These are phyloP conservation scores for Elsinoe necatrix DNA, from an alignment of 2,329 filamentous ascomycete species.

Conservation along the genomic window DNA sequence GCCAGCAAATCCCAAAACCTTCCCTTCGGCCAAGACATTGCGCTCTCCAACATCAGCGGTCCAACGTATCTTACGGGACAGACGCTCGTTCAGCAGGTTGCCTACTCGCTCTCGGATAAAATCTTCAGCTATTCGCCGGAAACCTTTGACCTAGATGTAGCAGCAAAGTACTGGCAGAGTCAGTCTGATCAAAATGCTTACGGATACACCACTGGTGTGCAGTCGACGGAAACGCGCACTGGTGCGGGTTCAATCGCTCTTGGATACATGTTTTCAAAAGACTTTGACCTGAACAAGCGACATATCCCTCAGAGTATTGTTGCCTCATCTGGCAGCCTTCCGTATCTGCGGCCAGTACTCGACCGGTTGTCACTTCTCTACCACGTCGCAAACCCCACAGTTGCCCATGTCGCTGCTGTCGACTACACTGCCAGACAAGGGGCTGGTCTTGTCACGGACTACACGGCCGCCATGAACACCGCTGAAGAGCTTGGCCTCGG, in stretches of 20 bases:
- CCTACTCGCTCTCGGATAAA: conserved; percentile 91
- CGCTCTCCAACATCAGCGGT: conserved; percentile 59
- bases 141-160: conserved; percentile 81
- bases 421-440: conserved; percentile 61
- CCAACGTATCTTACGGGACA: conserved; percentile 91
- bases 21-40: conserved; percentile 45
- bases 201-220: conserved; percentile 68
- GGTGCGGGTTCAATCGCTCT: conserved; percentile 87
- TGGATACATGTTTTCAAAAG: conserved; percentile 95
- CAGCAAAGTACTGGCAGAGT: conserved; percentile 67
- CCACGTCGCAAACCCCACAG: conserved; percentile 83
- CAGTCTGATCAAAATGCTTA: conserved; percentile 68
- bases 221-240: conserved; percentile 74
- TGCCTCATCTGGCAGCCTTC: conserved; percentile 74
- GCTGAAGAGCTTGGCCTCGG: conserved; percentile 87
- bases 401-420: conserved; percentile 82
- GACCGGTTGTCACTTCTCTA: conserved; percentile 91
- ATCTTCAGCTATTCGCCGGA: conserved; percentile 95
- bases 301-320: conserved; percentile 86
- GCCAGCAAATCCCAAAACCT: conserved; percentile 38
- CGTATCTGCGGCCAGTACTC: conserved; percentile 69
- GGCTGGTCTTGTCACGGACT: conserved; percentile 75
- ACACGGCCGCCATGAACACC: conserved; percentile 67
- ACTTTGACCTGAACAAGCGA: conserved; percentile 86
- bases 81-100: conserved; percentile 88